Evolutionary conservation across 768 basidiomycete genomes (phyloP).

Genomic region (Suillus plorans): DNA sequence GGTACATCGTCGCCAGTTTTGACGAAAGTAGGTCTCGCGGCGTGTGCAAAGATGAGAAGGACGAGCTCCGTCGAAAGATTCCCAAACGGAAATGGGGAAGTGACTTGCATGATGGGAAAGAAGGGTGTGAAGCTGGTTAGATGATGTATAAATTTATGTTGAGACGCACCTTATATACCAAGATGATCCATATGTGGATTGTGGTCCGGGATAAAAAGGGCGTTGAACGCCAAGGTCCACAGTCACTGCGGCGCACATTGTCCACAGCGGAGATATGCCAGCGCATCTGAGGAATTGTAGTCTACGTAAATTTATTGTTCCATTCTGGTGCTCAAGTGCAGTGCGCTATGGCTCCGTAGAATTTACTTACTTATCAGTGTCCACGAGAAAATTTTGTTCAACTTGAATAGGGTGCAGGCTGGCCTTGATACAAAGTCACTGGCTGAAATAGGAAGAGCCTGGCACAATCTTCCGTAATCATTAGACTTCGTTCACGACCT

Average conservation of each 20-base stretch:
- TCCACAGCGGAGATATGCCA: not conserved
- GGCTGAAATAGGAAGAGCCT: not conserved
- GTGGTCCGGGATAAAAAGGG: not conserved
- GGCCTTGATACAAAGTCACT: constrained; percentile 7
- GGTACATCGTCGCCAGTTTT: not conserved
- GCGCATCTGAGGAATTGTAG: not conserved
- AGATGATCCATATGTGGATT: not conserved
- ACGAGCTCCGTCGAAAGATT: constrained; percentile 36
- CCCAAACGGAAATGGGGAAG: constrained; percentile 19
- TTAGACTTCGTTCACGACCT: not conserved
- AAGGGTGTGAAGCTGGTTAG: not conserved
- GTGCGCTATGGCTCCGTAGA: not conserved
- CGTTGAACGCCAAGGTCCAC: not conserved
- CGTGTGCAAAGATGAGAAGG: constrained; percentile 34
- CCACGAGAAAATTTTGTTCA: constrained; percentile 5
- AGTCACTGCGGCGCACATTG: not conserved
- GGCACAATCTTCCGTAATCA: not conserved
- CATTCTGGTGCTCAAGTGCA: not conserved
- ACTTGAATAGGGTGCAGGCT: too few relatives aligned
- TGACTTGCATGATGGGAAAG: not conserved
- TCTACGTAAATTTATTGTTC: not conserved
- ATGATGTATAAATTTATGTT: not conserved
- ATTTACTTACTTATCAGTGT: not conserved
- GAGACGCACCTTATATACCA: constrained; percentile 1
- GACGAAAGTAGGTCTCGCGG: constrained; percentile 24